phyloP scores from a whole-genome alignment of 2,329 filamentous ascomycete species.

The Pseudogymnoascus sp. region DNA sequence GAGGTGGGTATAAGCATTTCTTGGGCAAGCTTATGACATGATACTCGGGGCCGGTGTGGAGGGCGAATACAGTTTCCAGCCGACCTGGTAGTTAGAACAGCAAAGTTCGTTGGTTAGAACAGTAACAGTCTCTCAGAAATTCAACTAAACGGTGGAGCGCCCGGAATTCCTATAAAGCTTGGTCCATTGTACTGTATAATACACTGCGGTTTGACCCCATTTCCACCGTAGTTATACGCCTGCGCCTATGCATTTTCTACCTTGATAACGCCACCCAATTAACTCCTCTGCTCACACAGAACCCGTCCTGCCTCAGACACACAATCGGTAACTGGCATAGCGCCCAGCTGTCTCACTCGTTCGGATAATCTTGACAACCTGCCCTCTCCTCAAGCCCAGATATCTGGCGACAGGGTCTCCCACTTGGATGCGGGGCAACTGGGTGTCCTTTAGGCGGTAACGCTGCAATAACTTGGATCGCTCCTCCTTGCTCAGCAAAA shows the following conservation, averaged over 20 bases:
- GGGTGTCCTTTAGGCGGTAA: conserved; percentile 94
- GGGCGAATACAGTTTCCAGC: neutral
- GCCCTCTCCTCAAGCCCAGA: conserved; percentile 78
- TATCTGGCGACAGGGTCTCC: conserved; percentile 92
- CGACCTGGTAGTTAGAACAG: neutral
- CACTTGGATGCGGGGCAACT: conserved; percentile 84
- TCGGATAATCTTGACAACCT: conserved; percentile 97
- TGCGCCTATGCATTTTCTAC: conserved; percentile 9
- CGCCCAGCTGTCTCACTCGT: conserved; percentile 91
- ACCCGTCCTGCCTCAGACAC: conserved; percentile 40
- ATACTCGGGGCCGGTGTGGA: neutral
- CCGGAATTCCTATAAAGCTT: neutral
- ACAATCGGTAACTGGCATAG: conserved; percentile 86
- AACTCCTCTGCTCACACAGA: neutral
- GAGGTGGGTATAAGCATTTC: conserved; percentile 1
- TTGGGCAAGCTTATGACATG: neutral
- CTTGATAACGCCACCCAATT: conserved; percentile 8
- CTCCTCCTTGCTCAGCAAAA: conserved; percentile 83
- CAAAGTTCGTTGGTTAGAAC: neutral
- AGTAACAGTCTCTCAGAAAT: neutral
- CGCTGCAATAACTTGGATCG: conserved; percentile 77
- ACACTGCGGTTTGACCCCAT: conserved; percentile 4
- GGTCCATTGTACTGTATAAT: conserved; percentile 9
- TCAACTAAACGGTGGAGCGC: neutral
- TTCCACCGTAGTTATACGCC: conserved; percentile 5